These are phyloP conservation scores for Chaetomium tenue DNA, from an alignment of 495 filamentous ascomycete genomes.

Conservation along the genomic window DNA sequence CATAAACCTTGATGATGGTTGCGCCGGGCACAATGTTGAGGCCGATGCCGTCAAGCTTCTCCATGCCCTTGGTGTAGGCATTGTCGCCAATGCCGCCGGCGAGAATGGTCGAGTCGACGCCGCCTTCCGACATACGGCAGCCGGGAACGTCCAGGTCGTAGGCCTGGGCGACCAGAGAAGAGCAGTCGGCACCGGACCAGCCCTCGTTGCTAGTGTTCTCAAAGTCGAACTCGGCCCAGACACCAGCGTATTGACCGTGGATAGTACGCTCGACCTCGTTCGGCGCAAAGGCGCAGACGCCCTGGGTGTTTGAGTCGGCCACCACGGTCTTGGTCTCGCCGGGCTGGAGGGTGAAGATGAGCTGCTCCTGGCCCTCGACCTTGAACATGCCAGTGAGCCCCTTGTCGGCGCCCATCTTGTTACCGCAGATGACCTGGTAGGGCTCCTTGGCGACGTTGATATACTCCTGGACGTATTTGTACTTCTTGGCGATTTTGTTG, in stretches of 20 bases:
- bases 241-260: conserved; percentile 34
- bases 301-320: conserved; percentile 38
- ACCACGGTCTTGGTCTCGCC: conserved; percentile 40
- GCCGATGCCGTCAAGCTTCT: conserved; percentile 38
- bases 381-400: conserved; percentile 38
- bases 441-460: conserved; percentile 30
- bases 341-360: conserved; percentile 36
- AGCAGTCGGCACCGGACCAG: conserved; percentile 44
- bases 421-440: conserved; percentile 37
- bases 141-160: conserved; percentile 36
- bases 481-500: conserved; percentile 37
- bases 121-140: conserved; percentile 35
- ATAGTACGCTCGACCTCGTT: conserved; percentile 27
- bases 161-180: conserved; percentile 36
- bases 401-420: conserved; percentile 41
- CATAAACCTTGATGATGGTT: conserved; percentile 24
- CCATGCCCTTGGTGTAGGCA: conserved; percentile 41
- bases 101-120: conserved; percentile 37
- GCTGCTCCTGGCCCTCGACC: conserved; percentile 23
- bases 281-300: conserved; percentile 34
- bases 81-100: conserved; percentile 36
- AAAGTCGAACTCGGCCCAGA: conserved; percentile 42
- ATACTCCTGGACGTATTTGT: conserved; percentile 41
- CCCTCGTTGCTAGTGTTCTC: conserved; percentile 37
- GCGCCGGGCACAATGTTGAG: conserved; percentile 33